Evolutionary conservation across 2,329 filamentous ascomycete genomes (phyloP).

Genomic region (Fusarium sororula): DNA sequence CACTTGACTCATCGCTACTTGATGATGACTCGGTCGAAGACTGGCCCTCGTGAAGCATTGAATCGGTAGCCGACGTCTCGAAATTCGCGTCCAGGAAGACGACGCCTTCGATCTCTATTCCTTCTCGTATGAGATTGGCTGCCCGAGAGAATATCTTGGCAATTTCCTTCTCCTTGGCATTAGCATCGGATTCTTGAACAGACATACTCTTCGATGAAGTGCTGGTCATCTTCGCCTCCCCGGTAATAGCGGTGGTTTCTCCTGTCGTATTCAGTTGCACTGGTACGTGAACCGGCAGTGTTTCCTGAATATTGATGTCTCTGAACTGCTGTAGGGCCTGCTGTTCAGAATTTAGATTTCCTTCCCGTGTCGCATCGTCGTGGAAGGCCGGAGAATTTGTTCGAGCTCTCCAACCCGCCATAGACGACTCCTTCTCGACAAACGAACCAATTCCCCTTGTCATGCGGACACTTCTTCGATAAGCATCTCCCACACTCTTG

Average conservation of each 20-base stretch:
- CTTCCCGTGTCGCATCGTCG: slow-evolving; percentile 18
- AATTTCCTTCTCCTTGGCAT: neutral
- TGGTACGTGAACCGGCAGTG: slow-evolving; percentile 1
- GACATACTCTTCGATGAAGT: neutral
- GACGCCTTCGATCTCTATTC: slow-evolving; percentile 52
- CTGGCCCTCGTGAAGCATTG: slow-evolving; percentile 24
- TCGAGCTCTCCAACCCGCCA: slow-evolving; percentile 40
- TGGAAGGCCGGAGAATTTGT: slow-evolving; percentile 7
- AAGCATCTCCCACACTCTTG: slow-evolving; percentile 39
- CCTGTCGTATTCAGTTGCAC: slow-evolving; percentile 3
- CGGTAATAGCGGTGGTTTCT: neutral
- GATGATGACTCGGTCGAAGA: slow-evolving; percentile 8
- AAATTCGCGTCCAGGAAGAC: slow-evolving; percentile 46
- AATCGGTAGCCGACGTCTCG: slow-evolving; percentile 26
- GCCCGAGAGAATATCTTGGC: slow-evolving; percentile 53
- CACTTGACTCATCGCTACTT: slow-evolving; percentile 44
- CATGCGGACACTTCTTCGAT: slow-evolving; percentile 50
- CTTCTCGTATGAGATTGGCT: slow-evolving; percentile 54
- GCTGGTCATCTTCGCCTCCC: neutral
- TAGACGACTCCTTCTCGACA: slow-evolving; percentile 46
- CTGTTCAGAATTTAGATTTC: slow-evolving; percentile 21
- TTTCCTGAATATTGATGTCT: neutral
- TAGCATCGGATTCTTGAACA: neutral
- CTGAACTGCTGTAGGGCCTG: slow-evolving; percentile 17
- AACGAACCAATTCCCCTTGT: slow-evolving; percentile 51